phyloP scores from a whole-genome alignment of 2,329 filamentous ascomycete species.

The Tolypocladium endophyticum region DNA sequence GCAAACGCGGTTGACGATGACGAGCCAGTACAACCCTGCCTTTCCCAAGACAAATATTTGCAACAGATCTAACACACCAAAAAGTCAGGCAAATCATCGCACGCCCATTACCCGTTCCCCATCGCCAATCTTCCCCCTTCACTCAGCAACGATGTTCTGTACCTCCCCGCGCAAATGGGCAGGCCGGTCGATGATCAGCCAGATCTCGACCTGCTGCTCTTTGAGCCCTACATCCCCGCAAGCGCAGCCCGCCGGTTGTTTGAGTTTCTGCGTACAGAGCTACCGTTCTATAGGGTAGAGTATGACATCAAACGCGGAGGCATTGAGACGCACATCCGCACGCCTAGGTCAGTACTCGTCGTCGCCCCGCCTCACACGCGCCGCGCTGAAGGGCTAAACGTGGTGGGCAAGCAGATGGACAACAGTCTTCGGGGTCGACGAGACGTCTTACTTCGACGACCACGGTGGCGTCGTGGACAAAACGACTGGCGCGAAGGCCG shows the following conservation, averaged over 20 bases:
- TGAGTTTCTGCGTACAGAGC: constrained; percentile 56
- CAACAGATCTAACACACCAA: not conserved
- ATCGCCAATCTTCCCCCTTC: constrained; percentile 31
- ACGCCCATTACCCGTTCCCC: constrained; percentile 39
- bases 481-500: constrained; percentile 27
- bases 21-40: not conserved
- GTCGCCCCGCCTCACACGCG: not conserved
- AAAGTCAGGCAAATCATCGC: constrained; percentile 15
- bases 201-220: constrained; percentile 65
- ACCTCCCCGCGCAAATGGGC: constrained; percentile 40
- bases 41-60: accelerated
- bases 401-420: constrained; percentile 25
- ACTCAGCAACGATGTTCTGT: constrained; percentile 27
- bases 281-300: constrained; percentile 67
- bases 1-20: not conserved
- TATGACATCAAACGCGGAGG: constrained; percentile 61
- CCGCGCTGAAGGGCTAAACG: not conserved
- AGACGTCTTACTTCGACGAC: constrained; percentile 50
- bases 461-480: constrained; percentile 30
- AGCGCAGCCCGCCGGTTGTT: constrained; percentile 50
- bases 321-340: constrained; percentile 49
- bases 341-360: constrained; percentile 28
- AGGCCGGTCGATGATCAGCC: constrained; percentile 53
- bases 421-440: constrained; percentile 48
- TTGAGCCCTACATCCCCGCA: constrained; percentile 58